Evolutionary conservation across 2,329 filamentous ascomycete species (phyloP).

Genomic region (Cryoendolithus antarcticus): DNA sequence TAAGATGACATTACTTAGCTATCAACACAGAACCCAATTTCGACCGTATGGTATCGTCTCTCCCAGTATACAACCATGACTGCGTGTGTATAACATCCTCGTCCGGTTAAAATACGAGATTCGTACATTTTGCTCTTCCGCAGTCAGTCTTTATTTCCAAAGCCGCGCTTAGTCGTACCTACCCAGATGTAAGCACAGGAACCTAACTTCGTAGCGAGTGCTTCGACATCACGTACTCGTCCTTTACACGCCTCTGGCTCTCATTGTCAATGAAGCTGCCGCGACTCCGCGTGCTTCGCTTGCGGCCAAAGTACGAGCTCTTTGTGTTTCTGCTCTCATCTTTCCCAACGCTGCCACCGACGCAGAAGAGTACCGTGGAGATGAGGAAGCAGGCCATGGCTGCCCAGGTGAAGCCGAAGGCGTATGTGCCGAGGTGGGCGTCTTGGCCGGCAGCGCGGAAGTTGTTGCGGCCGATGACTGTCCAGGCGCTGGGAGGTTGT

Average conservation of each 20-base stretch:
- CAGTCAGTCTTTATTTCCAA: too few relatives aligned
- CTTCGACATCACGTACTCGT: slow-evolving; percentile 42
- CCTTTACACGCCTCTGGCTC: slow-evolving; percentile 52
- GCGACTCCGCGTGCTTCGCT: slow-evolving; percentile 35
- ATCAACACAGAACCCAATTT: too few relatives aligned
- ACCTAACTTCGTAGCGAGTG: too few relatives aligned
- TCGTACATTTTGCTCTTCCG: too few relatives aligned
- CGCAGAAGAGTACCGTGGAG: slow-evolving; percentile 54
- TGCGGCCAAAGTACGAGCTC: slow-evolving; percentile 37
- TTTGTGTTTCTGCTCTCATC: slow-evolving; percentile 24
- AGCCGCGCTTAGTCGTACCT: too few relatives aligned
- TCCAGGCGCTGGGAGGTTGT: slow-evolving; percentile 42
- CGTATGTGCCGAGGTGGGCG: slow-evolving; percentile 53
- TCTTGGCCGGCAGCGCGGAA: slow-evolving; percentile 46
- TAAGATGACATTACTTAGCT: too few relatives aligned
- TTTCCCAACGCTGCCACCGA: slow-evolving; percentile 43
- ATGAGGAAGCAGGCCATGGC: slow-evolving; percentile 55
- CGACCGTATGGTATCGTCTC: too few relatives aligned
- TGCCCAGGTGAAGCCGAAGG: slow-evolving; percentile 68
- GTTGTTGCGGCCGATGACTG: slow-evolving; percentile 55
- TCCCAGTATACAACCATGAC: too few relatives aligned
- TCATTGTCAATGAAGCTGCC: slow-evolving; percentile 45
- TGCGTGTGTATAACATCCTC: too few relatives aligned
- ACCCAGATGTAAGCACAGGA: too few relatives aligned
- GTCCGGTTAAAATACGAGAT: too few relatives aligned